Conservation (phyloP, 352 stramenopile species). For the Pythium rishiriense region DNA sequence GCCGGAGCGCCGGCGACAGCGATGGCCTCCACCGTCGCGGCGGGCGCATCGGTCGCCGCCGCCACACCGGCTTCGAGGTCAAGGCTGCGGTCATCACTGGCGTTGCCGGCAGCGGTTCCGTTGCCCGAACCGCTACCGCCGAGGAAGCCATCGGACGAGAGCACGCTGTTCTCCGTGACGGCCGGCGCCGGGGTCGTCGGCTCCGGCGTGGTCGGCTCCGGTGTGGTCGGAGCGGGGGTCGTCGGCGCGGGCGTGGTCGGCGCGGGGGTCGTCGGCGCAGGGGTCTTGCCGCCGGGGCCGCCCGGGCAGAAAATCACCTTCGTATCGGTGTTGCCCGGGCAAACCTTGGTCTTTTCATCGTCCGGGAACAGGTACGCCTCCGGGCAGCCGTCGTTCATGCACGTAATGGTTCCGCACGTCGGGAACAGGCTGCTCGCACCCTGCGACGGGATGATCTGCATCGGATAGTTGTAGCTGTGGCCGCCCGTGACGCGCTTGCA, state of each 20-base stretch:
- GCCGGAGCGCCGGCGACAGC: conserved; percentile 18
- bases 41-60: background rate
- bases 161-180: conserved; percentile 23
- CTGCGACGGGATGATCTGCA: conserved; percentile 48
- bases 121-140: conserved; percentile 15
- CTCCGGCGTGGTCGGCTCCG: conserved; percentile 33
- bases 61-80: conserved; percentile 9
- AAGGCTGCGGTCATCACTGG: conserved; percentile 17
- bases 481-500: conserved; percentile 57
- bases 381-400: conserved; percentile 47
- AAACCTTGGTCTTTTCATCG: conserved; percentile 59
- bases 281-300: conserved; percentile 34
- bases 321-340: conserved; percentile 32
- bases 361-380: conserved; percentile 70
- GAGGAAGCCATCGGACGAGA: conserved; percentile 21
- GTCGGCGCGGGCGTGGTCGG: conserved; percentile 37
- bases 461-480: conserved; percentile 64
- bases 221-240: conserved; percentile 34
- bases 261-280: conserved; percentile 30
- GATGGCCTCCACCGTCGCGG: conserved; percentile 22
- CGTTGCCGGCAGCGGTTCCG: background rate
- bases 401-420: conserved; percentile 50
- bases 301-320: conserved; percentile 56
- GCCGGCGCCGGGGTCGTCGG: conserved; percentile 26
- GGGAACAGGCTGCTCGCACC: conserved; percentile 24